Evolutionary conservation across 352 stramenopile species (phyloP), one percentile per base, ranked within the genome.

Genomic region (Phytophthora tentaculata): DNA sequence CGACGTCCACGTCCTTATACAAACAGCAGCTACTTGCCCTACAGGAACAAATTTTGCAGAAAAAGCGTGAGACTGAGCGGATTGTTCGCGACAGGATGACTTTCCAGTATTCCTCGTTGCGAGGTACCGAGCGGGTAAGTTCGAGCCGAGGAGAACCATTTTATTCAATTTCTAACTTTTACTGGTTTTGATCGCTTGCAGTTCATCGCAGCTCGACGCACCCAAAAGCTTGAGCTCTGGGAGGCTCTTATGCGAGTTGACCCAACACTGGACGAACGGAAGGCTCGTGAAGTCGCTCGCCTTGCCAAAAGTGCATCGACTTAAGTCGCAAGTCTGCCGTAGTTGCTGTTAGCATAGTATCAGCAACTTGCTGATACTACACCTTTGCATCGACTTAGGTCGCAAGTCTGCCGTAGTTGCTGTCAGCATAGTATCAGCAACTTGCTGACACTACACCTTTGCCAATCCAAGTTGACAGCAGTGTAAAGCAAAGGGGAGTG

Each of bases 181-280:
- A n/a, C n/a, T n/a, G n/a, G n/a, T n/a, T n/a, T n/a, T n/a, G n/a
- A n/a, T n/a, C n/a, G n/a, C n/a, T n/a, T 57, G 43, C 29, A 92
- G 81, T 90, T 84, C 54, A 48, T 91, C 4, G 64, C 64, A 20
- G 56, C 74, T 28, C 80, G 84, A 70, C 80, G 81, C 6, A 69
- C 81, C 4, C 45, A 71, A 2, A 83, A 79, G 20, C 41, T 93
- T 24, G 68, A 80, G 37, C 51, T 93, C 12, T 93, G 85, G 85
- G 69, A 93, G 55, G 83, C 85, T 39, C 75, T 93, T 4, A 86
- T 90, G 71, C 73, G 72, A 1, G 81, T 93, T 0, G 85, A 93
- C 56, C 81, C 85, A n/a, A 80, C 70, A 14, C 58, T 93, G 19
- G 69, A 76, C 29, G 80, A 90, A 55, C 45, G 45, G 5, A 81